Evolutionary conservation across 2,329 filamentous ascomycete genomes (phyloP).

Genomic region (Phialophora chinensis): DNA sequence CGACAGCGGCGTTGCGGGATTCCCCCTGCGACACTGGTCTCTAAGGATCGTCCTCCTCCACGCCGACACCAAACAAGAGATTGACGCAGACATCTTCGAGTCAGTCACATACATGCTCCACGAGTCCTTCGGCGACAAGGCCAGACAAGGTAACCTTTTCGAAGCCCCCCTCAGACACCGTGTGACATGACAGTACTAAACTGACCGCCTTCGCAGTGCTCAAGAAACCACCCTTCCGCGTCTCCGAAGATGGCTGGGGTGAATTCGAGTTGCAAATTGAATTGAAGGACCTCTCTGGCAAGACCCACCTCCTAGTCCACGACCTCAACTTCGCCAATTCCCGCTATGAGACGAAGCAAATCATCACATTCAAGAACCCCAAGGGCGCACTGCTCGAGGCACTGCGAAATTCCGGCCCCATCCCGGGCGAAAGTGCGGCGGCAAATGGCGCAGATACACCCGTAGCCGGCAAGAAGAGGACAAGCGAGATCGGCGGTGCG

Average conservation of each 20-base stretch:
- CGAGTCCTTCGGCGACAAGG: slow-evolving; percentile 83
- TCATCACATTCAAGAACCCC: slow-evolving; percentile 81
- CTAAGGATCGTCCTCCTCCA: slow-evolving; percentile 78
- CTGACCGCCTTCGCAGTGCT: slow-evolving; percentile 62
- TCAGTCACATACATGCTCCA: slow-evolving; percentile 93
- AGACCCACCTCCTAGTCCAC: slow-evolving; percentile 81
- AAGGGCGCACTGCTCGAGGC: slow-evolving; percentile 74
- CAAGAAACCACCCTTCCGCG: slow-evolving; percentile 83
- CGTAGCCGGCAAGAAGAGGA: slow-evolving; percentile 65
- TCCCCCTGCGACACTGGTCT: slow-evolving; percentile 91
- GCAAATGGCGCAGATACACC: slow-evolving; percentile 59
- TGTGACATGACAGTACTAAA: neutral
- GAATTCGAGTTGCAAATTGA: slow-evolving; percentile 96
- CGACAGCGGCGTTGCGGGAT: slow-evolving; percentile 80
- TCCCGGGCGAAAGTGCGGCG: slow-evolving; percentile 67
- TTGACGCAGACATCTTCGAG: slow-evolving; percentile 85
- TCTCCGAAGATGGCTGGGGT: slow-evolving; percentile 95
- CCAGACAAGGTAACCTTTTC: slow-evolving; percentile 74
- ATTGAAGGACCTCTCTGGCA: slow-evolving; percentile 76
- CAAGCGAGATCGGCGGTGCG: slow-evolving; percentile 51
- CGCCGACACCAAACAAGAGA: slow-evolving; percentile 69
- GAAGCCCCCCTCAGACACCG: slow-evolving; percentile 32
- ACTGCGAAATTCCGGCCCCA: slow-evolving; percentile 81
- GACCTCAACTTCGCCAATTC: slow-evolving; percentile 88
- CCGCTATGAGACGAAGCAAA: slow-evolving; percentile 82